Base-by-base conservation (phyloP, 345 rosid species). In the Acer saccharum region DNA sequence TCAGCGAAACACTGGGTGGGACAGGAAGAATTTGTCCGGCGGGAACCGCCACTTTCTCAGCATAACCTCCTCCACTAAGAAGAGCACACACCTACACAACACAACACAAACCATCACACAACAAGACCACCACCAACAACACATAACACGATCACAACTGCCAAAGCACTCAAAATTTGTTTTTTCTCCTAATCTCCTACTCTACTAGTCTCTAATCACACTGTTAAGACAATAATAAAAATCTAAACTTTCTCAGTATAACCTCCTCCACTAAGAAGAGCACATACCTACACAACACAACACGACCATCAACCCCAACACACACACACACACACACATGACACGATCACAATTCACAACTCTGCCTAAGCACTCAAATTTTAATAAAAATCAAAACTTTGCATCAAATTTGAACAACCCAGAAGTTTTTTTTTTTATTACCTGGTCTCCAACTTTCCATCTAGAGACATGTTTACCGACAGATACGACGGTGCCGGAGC, bases 381-480 rank as follows among this genome's bases (percentile, higher is more conserved):
- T 43, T 43, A 35, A 35, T 21, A 20, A 60, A 60, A 60, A 18
- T 21, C 10, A 20, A 60, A 60, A 21, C 23, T 21, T 18, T 11
- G 64, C 25, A 8, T 60, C 64, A 16, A 57, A 18, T 60, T 54
- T 54, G 58, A 54, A 14, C 8, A 54, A 9, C 64, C 64, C 10
- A 60, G 10, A n/a, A n/a, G 25, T 1, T 58, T 7, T 7, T 1
- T 18, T 21, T 9, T 60, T n/a, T 9, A n/a, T 60, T 58, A 90
- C 98, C 92, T 93, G 90, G 77, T 93, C 93, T 27, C 97, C 97
- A 11, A 89, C 81, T 69, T 90, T 91, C 98, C 97, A 95, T 52
- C 90, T 90, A 63, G 93, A 86, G 58, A 93, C 98, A 73, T 43
- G 74, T 27, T 79, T 80, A 9, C 97, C 98, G 0, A 92, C 81